Conservation (phyloP, 2,329 filamentous ascomycete species). For the Fusarium mexicanum region DNA sequence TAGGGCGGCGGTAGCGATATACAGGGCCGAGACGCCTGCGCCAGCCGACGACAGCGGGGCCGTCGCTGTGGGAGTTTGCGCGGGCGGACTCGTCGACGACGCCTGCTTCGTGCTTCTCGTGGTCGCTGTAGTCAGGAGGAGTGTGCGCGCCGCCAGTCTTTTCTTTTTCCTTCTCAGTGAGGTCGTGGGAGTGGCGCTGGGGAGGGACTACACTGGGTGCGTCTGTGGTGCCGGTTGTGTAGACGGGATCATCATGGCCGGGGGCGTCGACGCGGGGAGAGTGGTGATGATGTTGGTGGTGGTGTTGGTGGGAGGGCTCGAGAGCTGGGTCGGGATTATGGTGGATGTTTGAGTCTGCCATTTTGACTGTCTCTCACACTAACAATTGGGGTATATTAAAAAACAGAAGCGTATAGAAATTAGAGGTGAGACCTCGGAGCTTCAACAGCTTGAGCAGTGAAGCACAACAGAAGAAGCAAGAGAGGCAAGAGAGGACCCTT, state of each 20-base stretch:
- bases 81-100: constrained; percentile 44
- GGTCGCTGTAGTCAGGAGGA: constrained; percentile 53
- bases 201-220: constrained; percentile 49
- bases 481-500: background rate
- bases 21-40: constrained; percentile 45
- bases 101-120: constrained; percentile 50
- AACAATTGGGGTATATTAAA: background rate
- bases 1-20: constrained; percentile 57
- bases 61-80: constrained; percentile 29
- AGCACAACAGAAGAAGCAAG: constrained; percentile 11
- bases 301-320: constrained; percentile 54
- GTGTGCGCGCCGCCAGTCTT: constrained; percentile 35
- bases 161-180: constrained; percentile 13
- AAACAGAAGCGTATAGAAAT: background rate
- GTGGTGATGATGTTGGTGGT: constrained; percentile 56
- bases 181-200: constrained; percentile 30
- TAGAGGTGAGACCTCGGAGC: constrained; percentile 9
- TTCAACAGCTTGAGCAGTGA: constrained; percentile 26
- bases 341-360: constrained; percentile 32
- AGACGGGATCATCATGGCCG: constrained; percentile 55
- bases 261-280: constrained; percentile 47
- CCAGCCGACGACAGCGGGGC: constrained; percentile 7
- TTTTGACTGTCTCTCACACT: background rate
- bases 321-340: constrained; percentile 41
- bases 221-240: constrained; percentile 54